Evolutionary conservation across 495 filamentous ascomycete species (phyloP), one percentile per base, ranked within the genome.

Genomic region (Penicillium robsamsonii): DNA sequence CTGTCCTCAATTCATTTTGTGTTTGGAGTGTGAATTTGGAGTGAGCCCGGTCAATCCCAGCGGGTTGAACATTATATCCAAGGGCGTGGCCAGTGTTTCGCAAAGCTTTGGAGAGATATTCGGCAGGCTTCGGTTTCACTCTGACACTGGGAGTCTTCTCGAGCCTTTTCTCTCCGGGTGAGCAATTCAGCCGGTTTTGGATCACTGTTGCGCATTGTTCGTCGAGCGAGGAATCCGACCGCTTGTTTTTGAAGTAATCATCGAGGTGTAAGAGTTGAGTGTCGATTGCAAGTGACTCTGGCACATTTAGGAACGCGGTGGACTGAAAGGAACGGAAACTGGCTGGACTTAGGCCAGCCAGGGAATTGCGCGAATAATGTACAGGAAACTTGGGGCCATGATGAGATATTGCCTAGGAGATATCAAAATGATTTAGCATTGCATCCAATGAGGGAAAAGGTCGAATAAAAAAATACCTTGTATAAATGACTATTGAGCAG

Each of bases 51-150:
- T 41, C 50, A 31, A 48, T 11, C 17, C 17, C 7, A 2, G 43
- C 41, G 10, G 40, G 35, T 31, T 24, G 47, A 10, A 35, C 46
- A 15, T 11, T 18, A 29, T 38, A 31, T 9, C 57, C 61, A 48
- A 72, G 61, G 10, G 61, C 18, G 47, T 65, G 49, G 10, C 69
- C 68, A 24, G 63, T 46, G 33, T 62, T 66, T 35, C 64, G 70
- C 12, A 76, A 62, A 38, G 65, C 66, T 60, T 69, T 63, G 15
- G 70, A 58, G 13, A 76, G 66, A 17, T 69, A 71, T 52, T 70
- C 66, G 18, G 72, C 68, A 15, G 73, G 72, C 4, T 72, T 71
- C n/a, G 63, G 64, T 37, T 53, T 61, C 12, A 46, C 31, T 54
- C 42, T 54, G 33, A 46, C 38, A 18, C 24, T 48, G 38, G 37